phyloP scores from a whole-genome alignment of 257 asterid species.

The Plantago ovata region DNA sequence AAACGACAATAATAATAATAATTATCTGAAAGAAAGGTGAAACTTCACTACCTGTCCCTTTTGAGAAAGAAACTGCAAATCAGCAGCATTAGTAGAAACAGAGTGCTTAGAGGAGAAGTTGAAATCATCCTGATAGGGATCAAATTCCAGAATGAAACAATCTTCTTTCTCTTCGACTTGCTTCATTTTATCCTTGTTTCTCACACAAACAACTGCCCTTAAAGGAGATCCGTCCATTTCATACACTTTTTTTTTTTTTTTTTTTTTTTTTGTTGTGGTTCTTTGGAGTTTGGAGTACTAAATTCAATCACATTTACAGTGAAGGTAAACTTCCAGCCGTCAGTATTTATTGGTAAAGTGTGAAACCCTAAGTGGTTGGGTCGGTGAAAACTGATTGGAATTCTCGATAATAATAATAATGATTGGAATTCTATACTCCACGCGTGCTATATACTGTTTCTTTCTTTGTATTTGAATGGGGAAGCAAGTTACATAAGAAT shows the following conservation, averaged over 20 bases:
- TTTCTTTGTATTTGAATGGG: too few relatives aligned
- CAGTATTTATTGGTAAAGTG: too few relatives aligned
- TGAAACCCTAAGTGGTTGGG: too few relatives aligned
- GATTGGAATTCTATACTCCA: too few relatives aligned
- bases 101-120: background rate
- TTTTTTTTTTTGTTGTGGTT: too few relatives aligned
- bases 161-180: background rate
- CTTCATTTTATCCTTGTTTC: background rate
- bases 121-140: background rate
- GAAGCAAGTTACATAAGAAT: too few relatives aligned
- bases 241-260: background rate
- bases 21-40: background rate
- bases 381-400: too few relatives aligned
- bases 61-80: background rate
- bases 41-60: background rate
- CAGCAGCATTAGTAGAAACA: background rate
- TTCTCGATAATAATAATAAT: too few relatives aligned
- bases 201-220: background rate
- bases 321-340: too few relatives aligned
- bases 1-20: background rate
- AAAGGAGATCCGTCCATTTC: background rate
- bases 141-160: slow-evolving; percentile 4
- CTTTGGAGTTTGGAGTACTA: too few relatives aligned
- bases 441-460: too few relatives aligned
- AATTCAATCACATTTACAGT: too few relatives aligned